Conservation (phyloP, 768 basidiomycete genomes). For the Cystobasidium ongulense region DNA sequence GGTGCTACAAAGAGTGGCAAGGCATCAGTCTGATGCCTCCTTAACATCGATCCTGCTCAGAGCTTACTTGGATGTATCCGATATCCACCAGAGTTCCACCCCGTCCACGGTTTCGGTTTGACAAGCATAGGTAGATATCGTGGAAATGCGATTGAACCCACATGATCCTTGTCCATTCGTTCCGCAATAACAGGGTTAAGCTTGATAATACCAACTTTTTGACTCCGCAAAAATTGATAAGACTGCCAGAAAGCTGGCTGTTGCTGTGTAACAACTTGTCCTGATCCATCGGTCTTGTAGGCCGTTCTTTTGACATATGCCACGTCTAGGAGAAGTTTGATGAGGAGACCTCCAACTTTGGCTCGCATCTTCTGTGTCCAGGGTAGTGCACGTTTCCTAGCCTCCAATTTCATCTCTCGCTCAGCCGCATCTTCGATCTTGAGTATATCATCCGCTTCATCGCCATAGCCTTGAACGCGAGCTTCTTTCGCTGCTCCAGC, state of each 20-base stretch:
- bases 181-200: slow-evolving; percentile 72
- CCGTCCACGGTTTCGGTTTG: slow-evolving; percentile 77
- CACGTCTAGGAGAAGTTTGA: slow-evolving; percentile 74
- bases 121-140: slow-evolving; percentile 94
- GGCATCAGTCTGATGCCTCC: too few species aligned
- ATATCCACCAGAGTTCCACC: slow-evolving; percentile 70
- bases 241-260: slow-evolving; percentile 87
- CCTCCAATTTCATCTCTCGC: slow-evolving; percentile 64
- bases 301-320: slow-evolving; percentile 56
- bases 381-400: slow-evolving; percentile 47
- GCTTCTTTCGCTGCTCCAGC: slow-evolving; percentile 22
- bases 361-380: slow-evolving; percentile 75
- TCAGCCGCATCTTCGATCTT: slow-evolving; percentile 52
- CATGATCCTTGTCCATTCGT: slow-evolving; percentile 63
- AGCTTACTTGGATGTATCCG: slow-evolving; percentile 63
- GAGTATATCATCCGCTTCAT: slow-evolving; percentile 46
- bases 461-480: slow-evolving; percentile 34
- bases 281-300: slow-evolving; percentile 52
- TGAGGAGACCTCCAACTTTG: slow-evolving; percentile 69
- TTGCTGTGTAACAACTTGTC: slow-evolving; percentile 55
- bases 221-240: slow-evolving; percentile 88
- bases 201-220: slow-evolving; percentile 83
- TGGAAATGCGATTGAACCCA: slow-evolving; percentile 70
- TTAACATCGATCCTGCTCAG: too few species aligned
- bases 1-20: slow-evolving; percentile 48